Conservation (phyloP, 805 yeast genomes). For the Kodamaea leandrae region DNA sequence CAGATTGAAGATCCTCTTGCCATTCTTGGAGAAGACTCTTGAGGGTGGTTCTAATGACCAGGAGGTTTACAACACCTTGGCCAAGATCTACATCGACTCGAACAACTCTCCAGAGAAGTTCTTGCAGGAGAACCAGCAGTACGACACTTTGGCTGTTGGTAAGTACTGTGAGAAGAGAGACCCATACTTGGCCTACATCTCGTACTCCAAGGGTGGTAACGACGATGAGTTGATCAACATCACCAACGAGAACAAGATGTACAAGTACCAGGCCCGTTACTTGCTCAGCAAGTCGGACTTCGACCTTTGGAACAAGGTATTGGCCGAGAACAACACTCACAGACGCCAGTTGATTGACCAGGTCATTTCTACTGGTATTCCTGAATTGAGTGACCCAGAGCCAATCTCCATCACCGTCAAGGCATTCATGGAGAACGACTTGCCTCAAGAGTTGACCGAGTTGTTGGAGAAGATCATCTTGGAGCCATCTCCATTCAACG, state of each 20-base stretch:
- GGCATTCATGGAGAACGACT: slow-evolving; percentile 92
- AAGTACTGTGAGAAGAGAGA: slow-evolving; percentile 98
- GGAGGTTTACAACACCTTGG: slow-evolving; percentile 91
- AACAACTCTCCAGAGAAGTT: slow-evolving; percentile 97
- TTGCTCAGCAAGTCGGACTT: slow-evolving; percentile 85
- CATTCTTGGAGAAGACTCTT: slow-evolving; percentile 87
- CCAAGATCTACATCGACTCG: slow-evolving; percentile 96
- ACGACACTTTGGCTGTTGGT: slow-evolving; percentile 95
- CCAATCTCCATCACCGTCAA: slow-evolving; percentile 91
- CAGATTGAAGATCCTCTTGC: slow-evolving; percentile 84
- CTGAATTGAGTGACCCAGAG: slow-evolving; percentile 88
- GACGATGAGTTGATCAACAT: slow-evolving; percentile 86
- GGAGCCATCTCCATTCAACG: slow-evolving; percentile 96
- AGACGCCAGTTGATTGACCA: slow-evolving; percentile 92
- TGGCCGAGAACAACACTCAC: slow-evolving; percentile 72
- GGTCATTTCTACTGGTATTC: slow-evolving; percentile 93
- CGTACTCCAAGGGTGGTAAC: slow-evolving; percentile 92
- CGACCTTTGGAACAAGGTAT: slow-evolving; percentile 76
- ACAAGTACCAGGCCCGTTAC: slow-evolving; percentile 98
- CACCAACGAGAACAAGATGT: slow-evolving; percentile 97
- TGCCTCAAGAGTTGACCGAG: slow-evolving; percentile 91
- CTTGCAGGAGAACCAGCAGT: slow-evolving; percentile 82
- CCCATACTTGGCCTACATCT: slow-evolving; percentile 96
- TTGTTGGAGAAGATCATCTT: slow-evolving; percentile 91
- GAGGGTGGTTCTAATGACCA: slow-evolving; percentile 83